These are phyloP conservation scores for Fragaria ananassa DNA, from an alignment of 306 rosid species.

Conservation along the genomic window DNA sequence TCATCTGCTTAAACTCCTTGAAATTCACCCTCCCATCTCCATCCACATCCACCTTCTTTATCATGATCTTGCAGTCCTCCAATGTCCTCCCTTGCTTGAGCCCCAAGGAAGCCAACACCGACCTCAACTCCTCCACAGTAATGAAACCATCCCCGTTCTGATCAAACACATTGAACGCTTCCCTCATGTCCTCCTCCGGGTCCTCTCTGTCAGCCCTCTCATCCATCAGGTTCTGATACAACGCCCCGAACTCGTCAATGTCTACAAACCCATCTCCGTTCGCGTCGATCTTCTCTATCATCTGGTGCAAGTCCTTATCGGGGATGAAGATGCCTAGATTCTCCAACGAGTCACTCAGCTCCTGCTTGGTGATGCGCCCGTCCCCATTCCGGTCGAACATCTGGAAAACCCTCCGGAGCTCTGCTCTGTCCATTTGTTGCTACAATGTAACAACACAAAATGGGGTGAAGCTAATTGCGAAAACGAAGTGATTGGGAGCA, in stretches of 20 bases:
- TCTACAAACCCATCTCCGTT: constrained; percentile 36
- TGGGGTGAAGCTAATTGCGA: not conserved
- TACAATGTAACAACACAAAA: not conserved
- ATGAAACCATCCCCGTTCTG: constrained; percentile 39
- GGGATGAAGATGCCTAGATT: constrained; percentile 35
- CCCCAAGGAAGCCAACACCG: constrained; percentile 37
- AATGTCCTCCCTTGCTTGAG: constrained; percentile 36
- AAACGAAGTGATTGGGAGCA: not conserved
- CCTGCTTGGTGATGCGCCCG: constrained; percentile 31
- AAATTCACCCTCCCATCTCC: constrained; percentile 42
- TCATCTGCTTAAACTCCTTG: constrained; percentile 40
- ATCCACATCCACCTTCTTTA: constrained; percentile 37
- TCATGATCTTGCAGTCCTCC: constrained; percentile 38
- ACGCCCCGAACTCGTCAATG: constrained; percentile 32
- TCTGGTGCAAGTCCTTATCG: constrained; percentile 33
- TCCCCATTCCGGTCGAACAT: constrained; percentile 39
- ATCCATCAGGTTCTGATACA: constrained; percentile 30
- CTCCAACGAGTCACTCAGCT: constrained; percentile 26
- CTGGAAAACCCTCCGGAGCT: constrained; percentile 29
- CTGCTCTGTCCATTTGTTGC: constrained; percentile 24
- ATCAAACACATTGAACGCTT: constrained; percentile 41
- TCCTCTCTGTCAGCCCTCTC: constrained; percentile 29
- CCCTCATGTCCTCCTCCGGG: constrained; percentile 34
- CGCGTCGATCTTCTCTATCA: constrained; percentile 33
- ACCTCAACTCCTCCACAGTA: constrained; percentile 36